phyloP scores from a whole-genome alignment of 2,329 filamentous ascomycete species.

The Penicillium sp. region DNA sequence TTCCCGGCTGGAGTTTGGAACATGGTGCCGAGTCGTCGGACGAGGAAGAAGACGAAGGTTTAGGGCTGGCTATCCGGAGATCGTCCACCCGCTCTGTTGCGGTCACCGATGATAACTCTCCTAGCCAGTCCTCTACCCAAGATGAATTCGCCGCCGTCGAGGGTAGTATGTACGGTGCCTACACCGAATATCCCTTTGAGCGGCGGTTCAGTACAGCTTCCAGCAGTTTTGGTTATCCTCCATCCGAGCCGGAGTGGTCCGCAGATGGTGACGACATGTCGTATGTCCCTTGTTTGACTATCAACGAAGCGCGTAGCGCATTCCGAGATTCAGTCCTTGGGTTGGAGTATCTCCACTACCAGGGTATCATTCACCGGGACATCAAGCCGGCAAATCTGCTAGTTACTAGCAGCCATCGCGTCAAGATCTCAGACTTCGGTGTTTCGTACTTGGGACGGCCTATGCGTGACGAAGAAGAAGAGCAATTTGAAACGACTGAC shows the following conservation, averaged over 20 bases:
- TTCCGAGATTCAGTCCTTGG: conserved; percentile 93
- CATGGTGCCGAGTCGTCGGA: conserved; percentile 62
- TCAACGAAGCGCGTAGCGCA: conserved; percentile 74
- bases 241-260: conserved; percentile 45
- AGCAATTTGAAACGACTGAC: conserved; percentile 77
- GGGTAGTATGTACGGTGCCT: conserved; percentile 74
- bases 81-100: conserved; percentile 35
- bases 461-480: conserved; percentile 75
- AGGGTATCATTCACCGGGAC: conserved; percentile 79
- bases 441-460: conserved; percentile 95
- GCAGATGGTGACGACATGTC: conserved; percentile 75
- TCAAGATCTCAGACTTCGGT: conserved; percentile 98
- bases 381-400: conserved; percentile 90
- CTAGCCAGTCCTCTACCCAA: conserved; percentile 49
- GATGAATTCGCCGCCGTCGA: conserved; percentile 60
- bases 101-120: conserved; percentile 51
- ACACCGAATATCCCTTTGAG: conserved; percentile 60
- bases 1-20: conserved; percentile 80
- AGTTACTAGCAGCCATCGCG: conserved; percentile 76
- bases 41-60: conserved; percentile 44
- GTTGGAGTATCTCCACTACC: conserved; percentile 87
- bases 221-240: conserved; percentile 53
- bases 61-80: conserved; percentile 32
- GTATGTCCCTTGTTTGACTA: conserved; percentile 89
- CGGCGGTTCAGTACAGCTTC: conserved; percentile 79